phyloP scores from a whole-genome alignment of 1,284 basidiomycete species.

The Heterobasidion annosum region DNA sequence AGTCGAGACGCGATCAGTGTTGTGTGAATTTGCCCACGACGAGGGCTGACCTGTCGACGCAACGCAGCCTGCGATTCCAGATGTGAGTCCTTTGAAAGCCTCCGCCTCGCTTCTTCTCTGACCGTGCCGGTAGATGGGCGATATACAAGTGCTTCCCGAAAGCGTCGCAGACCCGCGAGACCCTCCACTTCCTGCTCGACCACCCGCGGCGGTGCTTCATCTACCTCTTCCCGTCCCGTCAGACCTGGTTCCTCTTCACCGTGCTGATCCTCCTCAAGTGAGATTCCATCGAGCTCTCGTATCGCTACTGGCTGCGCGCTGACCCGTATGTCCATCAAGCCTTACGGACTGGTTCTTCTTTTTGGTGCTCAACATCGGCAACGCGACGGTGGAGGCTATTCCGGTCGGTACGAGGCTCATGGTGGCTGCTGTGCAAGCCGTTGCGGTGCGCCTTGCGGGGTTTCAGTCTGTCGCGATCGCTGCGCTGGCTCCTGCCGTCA shows the following conservation, averaged over 20 bases:
- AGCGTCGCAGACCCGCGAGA: constrained; percentile 59
- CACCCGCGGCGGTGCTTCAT: constrained; percentile 92
- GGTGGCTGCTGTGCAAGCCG: constrained; percentile 66
- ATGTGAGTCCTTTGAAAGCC: constrained; percentile 15
- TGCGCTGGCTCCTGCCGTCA: constrained; percentile 63
- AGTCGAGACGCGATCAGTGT: background rate
- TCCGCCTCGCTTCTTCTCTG: background rate
- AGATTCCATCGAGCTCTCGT: too few species aligned
- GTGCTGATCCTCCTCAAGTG: constrained; percentile 64
- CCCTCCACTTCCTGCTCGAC: constrained; percentile 85
- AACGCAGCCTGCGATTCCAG: constrained; percentile 16
- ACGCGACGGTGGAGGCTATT: constrained; percentile 60
- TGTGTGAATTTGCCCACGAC: background rate
- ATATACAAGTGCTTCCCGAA: constrained; percentile 56
- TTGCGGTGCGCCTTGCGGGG: constrained; percentile 83
- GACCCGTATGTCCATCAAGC: too few species aligned
- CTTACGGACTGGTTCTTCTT: constrained; percentile 83
- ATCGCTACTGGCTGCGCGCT: too few species aligned
- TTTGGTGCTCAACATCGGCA: constrained; percentile 85
- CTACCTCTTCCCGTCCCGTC: constrained; percentile 88
- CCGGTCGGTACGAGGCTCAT: constrained; percentile 61
- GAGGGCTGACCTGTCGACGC: background rate
- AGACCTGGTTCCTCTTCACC: constrained; percentile 84
- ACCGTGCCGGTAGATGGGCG: constrained; percentile 48
- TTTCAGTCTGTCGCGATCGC: constrained; percentile 72